These are phyloP conservation scores for Choiromyces venosus DNA, from an alignment of 495 filamentous ascomycete species.

Conservation along the genomic window DNA sequence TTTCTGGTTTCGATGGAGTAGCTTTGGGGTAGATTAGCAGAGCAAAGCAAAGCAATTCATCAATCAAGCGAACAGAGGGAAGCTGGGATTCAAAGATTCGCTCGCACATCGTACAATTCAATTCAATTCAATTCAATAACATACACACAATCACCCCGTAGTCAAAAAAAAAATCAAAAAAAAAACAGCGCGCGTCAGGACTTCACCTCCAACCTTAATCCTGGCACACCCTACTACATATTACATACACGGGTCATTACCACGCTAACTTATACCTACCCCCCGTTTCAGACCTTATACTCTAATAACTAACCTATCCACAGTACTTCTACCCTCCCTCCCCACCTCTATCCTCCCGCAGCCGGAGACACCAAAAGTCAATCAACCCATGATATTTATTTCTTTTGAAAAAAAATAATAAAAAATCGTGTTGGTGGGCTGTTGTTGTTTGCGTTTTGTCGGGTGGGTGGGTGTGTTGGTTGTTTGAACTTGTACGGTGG, in stretches of 20 bases:
- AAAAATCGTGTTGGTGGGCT: background rate
- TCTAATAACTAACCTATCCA: too few species aligned
- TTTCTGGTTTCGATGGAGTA: background rate
- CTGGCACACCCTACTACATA: too few species aligned
- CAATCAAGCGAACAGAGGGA: background rate
- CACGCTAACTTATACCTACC: background rate
- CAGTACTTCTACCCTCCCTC: too few species aligned
- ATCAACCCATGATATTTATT: background rate
- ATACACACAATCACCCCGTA: background rate
- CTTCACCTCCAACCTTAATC: too few species aligned
- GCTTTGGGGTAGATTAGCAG: background rate
- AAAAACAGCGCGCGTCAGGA: background rate
- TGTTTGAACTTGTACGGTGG: background rate
- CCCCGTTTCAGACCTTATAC: too few species aligned
- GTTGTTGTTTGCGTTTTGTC: background rate
- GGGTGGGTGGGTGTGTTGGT: background rate
- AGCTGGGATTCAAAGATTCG: background rate
- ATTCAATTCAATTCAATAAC: background rate
- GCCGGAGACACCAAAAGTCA: background rate
- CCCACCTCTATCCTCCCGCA: too few species aligned
- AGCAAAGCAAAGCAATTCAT: background rate
- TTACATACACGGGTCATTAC: too few species aligned
- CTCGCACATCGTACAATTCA: background rate
- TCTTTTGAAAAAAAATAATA: too few species aligned
- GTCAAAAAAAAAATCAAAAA: background rate